Conservation (phyloP, 2,329 filamentous ascomycete species). For the Erysiphe pulchra region DNA sequence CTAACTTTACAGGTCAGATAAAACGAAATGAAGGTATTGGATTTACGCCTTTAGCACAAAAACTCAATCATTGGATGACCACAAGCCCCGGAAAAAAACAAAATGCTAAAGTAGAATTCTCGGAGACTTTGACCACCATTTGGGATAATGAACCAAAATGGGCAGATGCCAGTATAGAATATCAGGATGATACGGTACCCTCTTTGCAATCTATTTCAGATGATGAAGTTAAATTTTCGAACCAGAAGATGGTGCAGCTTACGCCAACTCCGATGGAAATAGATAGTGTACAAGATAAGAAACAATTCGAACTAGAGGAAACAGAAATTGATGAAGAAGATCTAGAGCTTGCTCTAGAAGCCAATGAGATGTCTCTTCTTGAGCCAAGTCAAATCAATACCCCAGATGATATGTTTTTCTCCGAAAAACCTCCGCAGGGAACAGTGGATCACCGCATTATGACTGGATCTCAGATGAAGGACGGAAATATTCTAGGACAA, state of each 20-base stretch:
- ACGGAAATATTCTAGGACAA: neutral
- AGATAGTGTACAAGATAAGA: neutral
- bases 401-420: slow-evolving; percentile 2
- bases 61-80: slow-evolving; percentile 36
- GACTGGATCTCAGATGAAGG: neutral
- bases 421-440: neutral
- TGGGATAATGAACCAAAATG: neutral
- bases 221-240: neutral
- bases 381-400: slow-evolving; percentile 14
- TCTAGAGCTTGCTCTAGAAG: slow-evolving; percentile 28
- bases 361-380: slow-evolving; percentile 31
- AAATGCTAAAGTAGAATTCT: neutral
- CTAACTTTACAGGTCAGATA: slow-evolving; percentile 1
- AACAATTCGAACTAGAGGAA: neutral
- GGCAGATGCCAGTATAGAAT: neutral
- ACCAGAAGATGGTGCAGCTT: neutral
- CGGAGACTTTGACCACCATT: neutral
- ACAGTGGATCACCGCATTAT: neutral
- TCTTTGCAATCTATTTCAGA: neutral
- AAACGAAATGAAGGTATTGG: slow-evolving; percentile 17
- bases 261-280: neutral
- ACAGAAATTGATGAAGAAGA: slow-evolving; percentile 22
- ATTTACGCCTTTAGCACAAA: slow-evolving; percentile 36
- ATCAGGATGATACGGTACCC: neutral
- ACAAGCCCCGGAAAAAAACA: slow-evolving; percentile 24